Evolutionary conservation across 371 early-diverging fungal species (phyloP).

Genomic region (Mucor plumbeus): DNA sequence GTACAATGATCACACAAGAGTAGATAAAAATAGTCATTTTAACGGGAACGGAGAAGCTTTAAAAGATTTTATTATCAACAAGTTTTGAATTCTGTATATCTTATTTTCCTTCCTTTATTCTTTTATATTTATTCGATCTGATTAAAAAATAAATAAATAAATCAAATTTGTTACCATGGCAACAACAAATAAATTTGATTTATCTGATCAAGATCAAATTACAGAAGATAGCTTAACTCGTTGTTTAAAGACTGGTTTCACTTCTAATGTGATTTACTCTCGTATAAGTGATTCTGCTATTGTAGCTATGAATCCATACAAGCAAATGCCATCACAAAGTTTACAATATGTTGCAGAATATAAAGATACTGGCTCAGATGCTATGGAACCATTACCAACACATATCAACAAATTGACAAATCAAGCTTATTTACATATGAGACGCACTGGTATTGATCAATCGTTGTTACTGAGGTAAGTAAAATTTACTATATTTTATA

Average conservation of each 20-base stretch:
- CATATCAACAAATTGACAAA: slow-evolving; percentile 86
- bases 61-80: not conserved
- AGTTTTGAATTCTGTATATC: not conserved
- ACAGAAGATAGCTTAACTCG: slow-evolving; percentile 27
- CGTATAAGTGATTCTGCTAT: slow-evolving; percentile 65
- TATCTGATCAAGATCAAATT: slow-evolving; percentile 14
- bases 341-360: slow-evolving; percentile 80
- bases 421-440: slow-evolving; percentile 80
- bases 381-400: slow-evolving; percentile 58
- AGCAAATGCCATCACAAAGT: slow-evolving; percentile 42
- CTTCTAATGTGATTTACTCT: slow-evolving; percentile 64
- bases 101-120: not conserved
- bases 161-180: not conserved
- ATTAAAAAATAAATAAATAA: not conserved
- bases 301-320: slow-evolving; percentile 68
- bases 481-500: not conserved
- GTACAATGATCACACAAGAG: slow-evolving; percentile 4
- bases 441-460: slow-evolving; percentile 83
- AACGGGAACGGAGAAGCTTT: slow-evolving; percentile 6
- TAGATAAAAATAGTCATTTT: slow-evolving; percentile 6
- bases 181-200: slow-evolving; percentile 16
- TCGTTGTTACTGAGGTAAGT: slow-evolving; percentile 77
- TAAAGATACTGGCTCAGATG: slow-evolving; percentile 68
- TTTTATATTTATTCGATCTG: slow-evolving; percentile 2
- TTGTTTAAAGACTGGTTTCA: slow-evolving; percentile 34